phyloP scores from a whole-genome alignment of 257 asterid genomes.

The Solanum etuberosum region DNA sequence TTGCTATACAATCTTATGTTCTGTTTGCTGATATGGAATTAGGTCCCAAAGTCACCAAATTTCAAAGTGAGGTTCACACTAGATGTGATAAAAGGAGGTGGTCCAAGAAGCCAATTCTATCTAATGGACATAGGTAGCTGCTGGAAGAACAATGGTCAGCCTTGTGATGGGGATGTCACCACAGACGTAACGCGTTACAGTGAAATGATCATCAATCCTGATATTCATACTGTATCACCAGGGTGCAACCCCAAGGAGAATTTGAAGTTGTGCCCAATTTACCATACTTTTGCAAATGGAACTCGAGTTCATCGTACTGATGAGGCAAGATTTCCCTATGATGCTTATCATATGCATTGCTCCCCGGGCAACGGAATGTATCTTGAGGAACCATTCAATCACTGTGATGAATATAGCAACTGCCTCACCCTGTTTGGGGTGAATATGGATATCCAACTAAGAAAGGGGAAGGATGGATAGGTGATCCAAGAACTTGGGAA shows the following conservation, averaged over 20 bases:
- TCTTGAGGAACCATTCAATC: slow-evolving; percentile 30
- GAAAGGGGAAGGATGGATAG: slow-evolving; percentile 80
- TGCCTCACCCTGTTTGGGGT: slow-evolving; percentile 81
- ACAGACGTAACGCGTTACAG: slow-evolving; percentile 69
- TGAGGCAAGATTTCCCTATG: slow-evolving; percentile 40
- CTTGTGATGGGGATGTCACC: slow-evolving; percentile 62
- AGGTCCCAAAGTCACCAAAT: slow-evolving; percentile 80
- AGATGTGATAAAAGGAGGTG: slow-evolving; percentile 59
- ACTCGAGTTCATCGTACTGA: slow-evolving; percentile 46
- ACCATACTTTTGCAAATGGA: slow-evolving; percentile 62
- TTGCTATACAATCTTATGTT: background rate
- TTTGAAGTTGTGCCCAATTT: slow-evolving; percentile 46
- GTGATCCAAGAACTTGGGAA: slow-evolving; percentile 61
- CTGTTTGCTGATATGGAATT: background rate
- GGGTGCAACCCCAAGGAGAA: slow-evolving; percentile 42
- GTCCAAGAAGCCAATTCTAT: slow-evolving; percentile 69
- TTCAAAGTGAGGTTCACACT: slow-evolving; percentile 60
- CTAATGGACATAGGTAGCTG: slow-evolving; percentile 81
- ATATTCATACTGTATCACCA: slow-evolving; percentile 17
- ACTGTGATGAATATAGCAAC: slow-evolving; percentile 70
- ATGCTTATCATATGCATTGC: slow-evolving; percentile 67
- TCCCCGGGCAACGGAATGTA: slow-evolving; percentile 44
- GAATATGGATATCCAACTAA: slow-evolving; percentile 61
- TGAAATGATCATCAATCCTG: slow-evolving; percentile 73
- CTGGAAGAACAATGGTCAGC: slow-evolving; percentile 77